A percentile compares a stretch with the other conserved stretches of the same genome.
Evolutionary conservation across 2,329 filamentous ascomycete species (phyloP).

Genomic region (Aspergillus sp.): DNA sequence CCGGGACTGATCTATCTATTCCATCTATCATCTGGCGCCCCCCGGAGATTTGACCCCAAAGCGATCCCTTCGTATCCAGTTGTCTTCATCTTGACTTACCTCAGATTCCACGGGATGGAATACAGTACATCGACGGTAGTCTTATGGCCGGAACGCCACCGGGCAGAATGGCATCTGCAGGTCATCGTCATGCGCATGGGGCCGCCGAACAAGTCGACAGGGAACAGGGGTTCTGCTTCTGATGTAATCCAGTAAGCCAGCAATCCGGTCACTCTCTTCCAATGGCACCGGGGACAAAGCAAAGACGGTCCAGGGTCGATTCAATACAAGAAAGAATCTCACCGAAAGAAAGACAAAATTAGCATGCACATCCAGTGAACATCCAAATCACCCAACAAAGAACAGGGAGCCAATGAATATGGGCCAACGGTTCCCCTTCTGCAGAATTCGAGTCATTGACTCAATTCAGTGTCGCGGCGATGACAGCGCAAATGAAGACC

Average conservation of each 20-base stretch:
- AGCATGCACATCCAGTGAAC: not conserved
- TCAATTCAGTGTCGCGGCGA: too few species aligned
- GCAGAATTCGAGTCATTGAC: not conserved
- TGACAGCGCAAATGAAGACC: not conserved
- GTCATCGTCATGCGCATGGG: not conserved
- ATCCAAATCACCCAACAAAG: not conserved
- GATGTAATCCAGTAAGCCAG: not conserved
- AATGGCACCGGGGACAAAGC: too few species aligned
- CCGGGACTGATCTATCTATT: conserved; percentile 7
- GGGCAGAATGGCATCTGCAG: not conserved
- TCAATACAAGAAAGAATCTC: not conserved
- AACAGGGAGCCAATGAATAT: not conserved
- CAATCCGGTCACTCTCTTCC: too few species aligned
- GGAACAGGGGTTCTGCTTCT: not conserved
- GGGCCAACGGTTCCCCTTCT: not conserved
- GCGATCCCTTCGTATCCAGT: too few species aligned
- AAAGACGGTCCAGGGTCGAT: not conserved
- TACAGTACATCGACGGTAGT: not conserved
- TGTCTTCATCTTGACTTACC: too few species aligned
- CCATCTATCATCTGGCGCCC: conserved; percentile 7
- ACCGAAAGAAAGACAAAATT: not conserved
- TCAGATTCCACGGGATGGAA: too few species aligned
- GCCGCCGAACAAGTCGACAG: not conserved
- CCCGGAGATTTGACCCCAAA: conserved; percentile 1
- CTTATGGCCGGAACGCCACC: not conserved